Base-by-base conservation (phyloP, 176 grass and related monocot species). In the Aegilops sharonensis region DNA sequence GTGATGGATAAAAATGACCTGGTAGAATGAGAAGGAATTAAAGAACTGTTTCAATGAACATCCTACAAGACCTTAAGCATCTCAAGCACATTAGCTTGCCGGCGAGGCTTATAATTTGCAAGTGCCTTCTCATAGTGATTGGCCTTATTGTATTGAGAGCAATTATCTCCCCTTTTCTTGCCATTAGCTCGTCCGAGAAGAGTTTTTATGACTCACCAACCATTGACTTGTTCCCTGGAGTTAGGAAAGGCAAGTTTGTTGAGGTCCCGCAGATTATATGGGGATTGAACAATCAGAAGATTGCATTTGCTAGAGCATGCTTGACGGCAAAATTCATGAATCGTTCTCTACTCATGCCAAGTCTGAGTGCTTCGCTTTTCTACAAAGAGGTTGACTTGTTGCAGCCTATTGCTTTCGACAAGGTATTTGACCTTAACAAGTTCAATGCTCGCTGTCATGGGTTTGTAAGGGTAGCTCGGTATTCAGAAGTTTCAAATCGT, bases 271-370 rank as follows among this genome's bases (percentile, higher is more conserved):
- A 99, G 86, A 97, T 99, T 87, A 85, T 99, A 89, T 99, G 97
- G 97, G 97, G 97, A 64, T 89, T 99, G 83, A 99, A 99, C 88
- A 99, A 97, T 77, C 97, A 99, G 64, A 99, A 99, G 88, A 99
- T 97, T 66, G 97, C 97, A 25, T 83, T 99, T 23, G 97, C 97
- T 40, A 94, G 97, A 63, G 87, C 94, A 56, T 94, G 92, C 78
- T 89, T 99, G 86, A 99, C 94, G 6, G 94, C 97, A 1, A 94
- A 88, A 67, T 94, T 93, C 67, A 78, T 99, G 21, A 99, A 99
- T 64, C 88, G 94, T 36, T 94, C 97, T 45, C 94, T 99, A 68
- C 90, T 99, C 57, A 99, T 99, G 92, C 97, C 97, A 60, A 99
- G 92, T 77, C 72, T 99, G 77, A 99, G 97, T 69, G 97, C 97